phyloP scores from a whole-genome alignment of 2,329 filamentous ascomycete species.

The Trichoderma sp. region DNA sequence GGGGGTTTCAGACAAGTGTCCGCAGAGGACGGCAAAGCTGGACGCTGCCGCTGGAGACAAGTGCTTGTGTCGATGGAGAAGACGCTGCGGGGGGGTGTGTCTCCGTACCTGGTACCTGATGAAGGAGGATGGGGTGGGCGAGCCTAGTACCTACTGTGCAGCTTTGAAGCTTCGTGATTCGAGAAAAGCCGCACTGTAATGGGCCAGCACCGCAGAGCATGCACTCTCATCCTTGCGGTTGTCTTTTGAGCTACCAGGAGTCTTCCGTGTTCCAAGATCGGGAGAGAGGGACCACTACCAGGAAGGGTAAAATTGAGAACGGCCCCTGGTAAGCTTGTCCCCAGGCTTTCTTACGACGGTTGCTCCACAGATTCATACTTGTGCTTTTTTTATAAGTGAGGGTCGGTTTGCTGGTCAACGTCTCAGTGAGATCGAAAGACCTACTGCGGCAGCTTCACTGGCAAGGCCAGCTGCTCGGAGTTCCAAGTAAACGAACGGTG shows the following conservation, averaged over 20 bases:
- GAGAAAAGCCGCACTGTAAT: constrained; percentile 31
- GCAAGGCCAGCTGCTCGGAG: neutral
- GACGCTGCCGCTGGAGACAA: constrained; percentile 24
- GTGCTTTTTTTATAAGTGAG: constrained; percentile 3
- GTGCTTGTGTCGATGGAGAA: constrained; percentile 23
- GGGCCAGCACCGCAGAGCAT: constrained; percentile 16
- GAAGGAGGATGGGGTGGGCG: constrained; percentile 30
- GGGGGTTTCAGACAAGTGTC: constrained; percentile 28
- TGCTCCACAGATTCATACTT: neutral
- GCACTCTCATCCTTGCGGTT: constrained; percentile 26
- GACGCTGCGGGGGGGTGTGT: constrained; percentile 28
- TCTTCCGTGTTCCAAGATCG: constrained; percentile 29
- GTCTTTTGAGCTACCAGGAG: constrained; percentile 29
- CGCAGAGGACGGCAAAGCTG: constrained; percentile 27
- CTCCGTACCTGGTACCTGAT: constrained; percentile 30
- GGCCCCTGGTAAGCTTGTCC: constrained; percentile 20
- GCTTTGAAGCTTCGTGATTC: constrained; percentile 30
- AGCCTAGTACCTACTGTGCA: constrained; percentile 23
- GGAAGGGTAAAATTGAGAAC: constrained; percentile 28
- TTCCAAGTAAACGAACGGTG: neutral
- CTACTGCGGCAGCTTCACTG: constrained; percentile 5
- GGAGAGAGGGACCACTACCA: constrained; percentile 27
- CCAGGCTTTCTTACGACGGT: constrained; percentile 8
- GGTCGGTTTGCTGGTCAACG: constrained; percentile 3
- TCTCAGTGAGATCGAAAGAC: constrained; percentile 2